Conservation (phyloP, 768 basidiomycete genomes). For the Leccinum truebloodii region DNA sequence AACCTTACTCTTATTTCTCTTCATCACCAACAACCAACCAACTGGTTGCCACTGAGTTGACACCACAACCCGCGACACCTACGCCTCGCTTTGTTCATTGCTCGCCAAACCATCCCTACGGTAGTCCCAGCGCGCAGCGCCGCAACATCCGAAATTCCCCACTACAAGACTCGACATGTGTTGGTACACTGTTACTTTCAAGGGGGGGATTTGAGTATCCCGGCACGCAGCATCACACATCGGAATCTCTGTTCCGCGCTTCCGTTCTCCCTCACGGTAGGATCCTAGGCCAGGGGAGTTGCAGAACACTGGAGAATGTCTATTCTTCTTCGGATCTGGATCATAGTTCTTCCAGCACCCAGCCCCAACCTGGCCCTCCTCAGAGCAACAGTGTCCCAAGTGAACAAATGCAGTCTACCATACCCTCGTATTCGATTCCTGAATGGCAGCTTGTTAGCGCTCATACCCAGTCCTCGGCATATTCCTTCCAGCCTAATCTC, state of each 20-base stretch:
- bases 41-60: neutral
- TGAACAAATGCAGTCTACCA: constrained; percentile 5
- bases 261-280: neutral
- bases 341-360: neutral
- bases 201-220: constrained; percentile 1
- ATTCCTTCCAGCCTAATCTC: neutral
- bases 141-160: neutral
- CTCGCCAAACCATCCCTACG: neutral
- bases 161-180: constrained; percentile 4
- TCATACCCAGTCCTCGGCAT: constrained; percentile 1
- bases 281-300: neutral
- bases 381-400: neutral
- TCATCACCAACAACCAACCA: constrained; percentile 14
- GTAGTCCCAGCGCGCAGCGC: neutral
- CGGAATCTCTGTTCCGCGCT: neutral
- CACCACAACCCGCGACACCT: neutral
- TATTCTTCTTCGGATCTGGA: constrained; percentile 3
- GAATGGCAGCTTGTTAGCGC: constrained; percentile 11
- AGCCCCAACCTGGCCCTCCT: neutral
- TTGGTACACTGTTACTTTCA: neutral
- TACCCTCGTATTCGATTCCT: neutral
- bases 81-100: constrained; percentile 1
- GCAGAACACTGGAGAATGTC: neutral
- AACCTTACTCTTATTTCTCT: constrained; percentile 8
- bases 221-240: neutral